Conservation (phyloP, 108 stramenopile genomes). For the Cyclostephanos tholiformis region DNA sequence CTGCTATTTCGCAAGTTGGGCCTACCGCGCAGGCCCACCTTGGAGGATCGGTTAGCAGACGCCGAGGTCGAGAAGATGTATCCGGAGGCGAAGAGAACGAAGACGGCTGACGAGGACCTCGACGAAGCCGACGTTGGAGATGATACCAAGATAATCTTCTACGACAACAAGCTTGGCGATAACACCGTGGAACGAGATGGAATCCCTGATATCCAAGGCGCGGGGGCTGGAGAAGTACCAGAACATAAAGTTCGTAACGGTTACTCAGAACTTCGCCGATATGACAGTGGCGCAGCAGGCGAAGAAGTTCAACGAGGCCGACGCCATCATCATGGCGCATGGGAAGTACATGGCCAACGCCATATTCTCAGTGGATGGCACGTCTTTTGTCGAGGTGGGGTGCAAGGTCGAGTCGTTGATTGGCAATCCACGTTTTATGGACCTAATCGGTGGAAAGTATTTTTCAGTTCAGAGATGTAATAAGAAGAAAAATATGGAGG, state of each 20-base stretch:
- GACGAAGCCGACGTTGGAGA: not conserved
- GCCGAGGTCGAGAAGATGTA: slow-evolving; percentile 7
- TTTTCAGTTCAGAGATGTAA: slow-evolving; percentile 29
- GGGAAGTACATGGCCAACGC: slow-evolving; percentile 46
- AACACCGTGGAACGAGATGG: slow-evolving; percentile 45
- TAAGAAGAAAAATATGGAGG: not conserved
- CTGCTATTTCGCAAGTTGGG: slow-evolving; percentile 40
- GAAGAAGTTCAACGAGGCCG: slow-evolving; percentile 38
- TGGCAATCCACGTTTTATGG: slow-evolving; percentile 42
- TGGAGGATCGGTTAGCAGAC: slow-evolving; percentile 13
- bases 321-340: slow-evolving; percentile 50
- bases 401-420: slow-evolving; percentile 36
- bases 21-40: slow-evolving; percentile 30
- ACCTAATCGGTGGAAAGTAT: slow-evolving; percentile 40
- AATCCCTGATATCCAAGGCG: slow-evolving; percentile 33
- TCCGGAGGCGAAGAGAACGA: not conserved
- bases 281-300: slow-evolving; percentile 47
- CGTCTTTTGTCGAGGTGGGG: slow-evolving; percentile 47
- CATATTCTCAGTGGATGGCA: slow-evolving; percentile 48
- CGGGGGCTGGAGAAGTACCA: slow-evolving; percentile 35
- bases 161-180: slow-evolving; percentile 38
- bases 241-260: slow-evolving; percentile 35
- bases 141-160: slow-evolving; percentile 42
- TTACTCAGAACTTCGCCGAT: slow-evolving; percentile 29
- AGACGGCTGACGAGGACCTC: slow-evolving; percentile 2